A percentile compares a stretch with the other conserved stretches of the same genome.
phyloP scores from a whole-genome alignment of 345 rosid species.

The Brassica cretica region DNA sequence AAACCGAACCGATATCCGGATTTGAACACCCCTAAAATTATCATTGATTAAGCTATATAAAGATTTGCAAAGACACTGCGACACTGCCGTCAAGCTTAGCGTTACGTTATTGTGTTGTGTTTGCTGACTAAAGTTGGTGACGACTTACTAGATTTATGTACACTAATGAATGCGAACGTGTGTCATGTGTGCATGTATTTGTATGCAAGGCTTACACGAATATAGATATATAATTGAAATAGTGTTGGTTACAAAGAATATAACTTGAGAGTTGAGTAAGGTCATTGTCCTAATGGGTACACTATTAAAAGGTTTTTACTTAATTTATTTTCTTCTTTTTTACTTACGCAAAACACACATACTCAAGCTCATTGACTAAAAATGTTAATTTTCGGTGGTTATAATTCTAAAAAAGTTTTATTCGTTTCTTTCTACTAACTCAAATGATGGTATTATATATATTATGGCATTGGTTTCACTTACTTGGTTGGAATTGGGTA shows the following conservation, averaged over 20 bases:
- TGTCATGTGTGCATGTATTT: background rate
- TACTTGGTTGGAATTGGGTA: constrained; percentile 94
- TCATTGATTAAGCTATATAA: background rate
- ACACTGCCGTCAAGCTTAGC: background rate
- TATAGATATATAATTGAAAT: background rate
- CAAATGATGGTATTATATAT: background rate
- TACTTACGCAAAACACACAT: too few species aligned
- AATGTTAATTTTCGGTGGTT: background rate
- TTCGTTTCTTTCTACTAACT: background rate
- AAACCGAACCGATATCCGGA: too few species aligned
- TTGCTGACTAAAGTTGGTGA: background rate
- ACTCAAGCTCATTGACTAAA: background rate
- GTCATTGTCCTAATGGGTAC: constrained; percentile 24
- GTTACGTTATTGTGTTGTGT: background rate
- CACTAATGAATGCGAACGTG: constrained; percentile 5
- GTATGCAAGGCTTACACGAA: background rate
- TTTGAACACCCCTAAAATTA: too few species aligned
- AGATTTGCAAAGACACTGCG: background rate
- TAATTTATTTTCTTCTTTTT: background rate
- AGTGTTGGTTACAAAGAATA: background rate
- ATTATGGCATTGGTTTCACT: constrained; percentile 25
- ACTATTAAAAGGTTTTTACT: background rate
- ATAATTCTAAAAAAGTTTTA: background rate
- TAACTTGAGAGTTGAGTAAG: background rate
- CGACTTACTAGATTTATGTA: background rate